Conservation (phyloP, 2,329 filamentous ascomycete genomes). For the Nectriaceae sp. region DNA sequence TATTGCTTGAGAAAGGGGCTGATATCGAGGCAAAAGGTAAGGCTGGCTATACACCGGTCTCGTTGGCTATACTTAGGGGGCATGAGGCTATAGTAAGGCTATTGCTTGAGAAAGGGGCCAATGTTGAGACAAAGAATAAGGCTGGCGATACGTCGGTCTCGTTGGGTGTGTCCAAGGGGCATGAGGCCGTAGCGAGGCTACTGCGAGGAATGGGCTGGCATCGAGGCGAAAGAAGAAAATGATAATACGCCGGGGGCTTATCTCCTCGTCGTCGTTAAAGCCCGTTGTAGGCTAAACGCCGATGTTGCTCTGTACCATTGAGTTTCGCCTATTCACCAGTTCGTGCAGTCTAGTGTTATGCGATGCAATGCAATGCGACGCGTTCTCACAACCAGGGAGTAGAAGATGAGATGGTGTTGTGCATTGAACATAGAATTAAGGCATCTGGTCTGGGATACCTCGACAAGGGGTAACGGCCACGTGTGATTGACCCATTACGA, state of each 20-base stretch:
- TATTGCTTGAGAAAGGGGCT: not conserved
- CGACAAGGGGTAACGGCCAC: constrained; percentile 6
- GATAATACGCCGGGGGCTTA: too few species aligned
- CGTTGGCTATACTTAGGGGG: not conserved
- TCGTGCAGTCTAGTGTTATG: not conserved
- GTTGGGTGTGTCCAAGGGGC: not conserved
- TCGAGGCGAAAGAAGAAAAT: not conserved
- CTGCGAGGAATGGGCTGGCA: not conserved
- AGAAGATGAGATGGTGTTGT: not conserved
- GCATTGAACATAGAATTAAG: not conserved
- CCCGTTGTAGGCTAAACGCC: too few species aligned
- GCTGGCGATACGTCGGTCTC: not conserved
- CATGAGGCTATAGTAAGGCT: not conserved
- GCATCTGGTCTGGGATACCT: not conserved
- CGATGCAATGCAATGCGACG: not conserved
- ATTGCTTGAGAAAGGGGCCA: not conserved
- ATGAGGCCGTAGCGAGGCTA: not conserved
- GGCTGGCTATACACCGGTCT: not conserved
- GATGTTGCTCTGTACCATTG: too few species aligned
- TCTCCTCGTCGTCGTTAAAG: too few species aligned
- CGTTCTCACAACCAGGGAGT: not conserved
- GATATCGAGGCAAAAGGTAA: not conserved
- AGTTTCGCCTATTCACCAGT: too few species aligned
- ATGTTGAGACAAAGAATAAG: not conserved
- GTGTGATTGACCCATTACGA: constrained; percentile 12